These are phyloP conservation scores for Bonia amplexicaulis DNA, from an alignment of 176 grass and related monocot genomes.

Conservation along the genomic window DNA sequence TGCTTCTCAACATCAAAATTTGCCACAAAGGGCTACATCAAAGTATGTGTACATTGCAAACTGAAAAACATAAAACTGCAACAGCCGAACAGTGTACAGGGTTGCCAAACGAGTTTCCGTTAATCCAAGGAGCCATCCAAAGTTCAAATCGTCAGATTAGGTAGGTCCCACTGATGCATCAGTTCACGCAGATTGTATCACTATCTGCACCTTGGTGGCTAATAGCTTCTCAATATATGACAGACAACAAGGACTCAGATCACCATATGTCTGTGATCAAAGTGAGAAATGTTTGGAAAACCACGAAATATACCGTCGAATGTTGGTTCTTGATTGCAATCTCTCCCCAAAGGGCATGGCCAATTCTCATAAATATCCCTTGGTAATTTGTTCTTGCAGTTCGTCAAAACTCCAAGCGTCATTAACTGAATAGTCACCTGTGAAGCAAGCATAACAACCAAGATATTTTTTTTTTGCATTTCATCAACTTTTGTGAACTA, in stretches of 20 bases:
- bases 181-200: neutral
- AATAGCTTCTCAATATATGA: neutral
- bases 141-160: neutral
- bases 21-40: neutral
- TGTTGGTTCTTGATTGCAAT: neutral
- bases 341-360: neutral
- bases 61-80: neutral
- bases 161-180: neutral
- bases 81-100: neutral
- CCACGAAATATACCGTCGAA: neutral
- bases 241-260: neutral
- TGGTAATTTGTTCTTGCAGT: conserved; percentile 68
- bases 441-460: neutral
- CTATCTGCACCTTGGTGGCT: neutral
- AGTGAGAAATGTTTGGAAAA: neutral
- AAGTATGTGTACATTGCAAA: neutral
- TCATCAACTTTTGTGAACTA: neutral
- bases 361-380: conserved; percentile 61
- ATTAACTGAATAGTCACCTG: conserved; percentile 78
- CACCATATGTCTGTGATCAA: neutral
- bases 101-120: neutral
- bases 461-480: neutral
- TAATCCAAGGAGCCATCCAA: neutral
- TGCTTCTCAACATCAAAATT: neutral
- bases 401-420: conserved; percentile 82